These are phyloP conservation scores for Fremontodendron californicum DNA, from an alignment of 345 rosid genomes.

Conservation along the genomic window DNA sequence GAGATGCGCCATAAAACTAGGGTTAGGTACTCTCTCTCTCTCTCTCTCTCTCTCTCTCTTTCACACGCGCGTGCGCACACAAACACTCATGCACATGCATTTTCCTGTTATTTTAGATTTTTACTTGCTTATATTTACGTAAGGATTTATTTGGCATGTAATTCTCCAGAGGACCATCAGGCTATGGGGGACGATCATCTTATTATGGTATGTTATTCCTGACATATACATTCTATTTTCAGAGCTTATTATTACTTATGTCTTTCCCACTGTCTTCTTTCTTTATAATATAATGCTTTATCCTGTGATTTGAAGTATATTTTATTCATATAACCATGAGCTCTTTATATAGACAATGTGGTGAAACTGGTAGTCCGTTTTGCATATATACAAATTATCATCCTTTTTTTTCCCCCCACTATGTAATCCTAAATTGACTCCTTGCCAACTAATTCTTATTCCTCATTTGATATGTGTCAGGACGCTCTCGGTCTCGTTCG, in stretches of 20 bases:
- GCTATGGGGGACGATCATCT: constrained; percentile 59
- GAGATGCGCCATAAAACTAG: constrained; percentile 86
- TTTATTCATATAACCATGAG: background rate
- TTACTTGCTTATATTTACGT: constrained; percentile 3
- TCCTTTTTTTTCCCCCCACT: background rate
- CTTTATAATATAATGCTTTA: background rate
- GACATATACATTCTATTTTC: background rate
- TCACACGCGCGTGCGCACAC: background rate
- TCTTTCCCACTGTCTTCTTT: background rate
- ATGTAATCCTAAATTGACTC: background rate
- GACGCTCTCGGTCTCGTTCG: constrained; percentile 80
- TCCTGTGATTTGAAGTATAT: background rate
- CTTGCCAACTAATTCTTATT: background rate
- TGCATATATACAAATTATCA: background rate
- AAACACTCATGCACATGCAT: background rate
- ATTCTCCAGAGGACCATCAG: constrained; percentile 57
- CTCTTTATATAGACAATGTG: background rate
- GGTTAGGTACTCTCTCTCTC: constrained; percentile 34
- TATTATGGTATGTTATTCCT: constrained; percentile 53
- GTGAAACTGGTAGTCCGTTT: background rate
- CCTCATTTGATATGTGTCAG: constrained; percentile 31
- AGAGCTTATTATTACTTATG: background rate
- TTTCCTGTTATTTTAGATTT: background rate
- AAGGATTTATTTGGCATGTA: constrained; percentile 16
- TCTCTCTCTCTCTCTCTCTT: background rate